These are phyloP conservation scores for Starmerella bombi DNA, from an alignment of 805 yeast genomes.

Conservation along the genomic window DNA sequence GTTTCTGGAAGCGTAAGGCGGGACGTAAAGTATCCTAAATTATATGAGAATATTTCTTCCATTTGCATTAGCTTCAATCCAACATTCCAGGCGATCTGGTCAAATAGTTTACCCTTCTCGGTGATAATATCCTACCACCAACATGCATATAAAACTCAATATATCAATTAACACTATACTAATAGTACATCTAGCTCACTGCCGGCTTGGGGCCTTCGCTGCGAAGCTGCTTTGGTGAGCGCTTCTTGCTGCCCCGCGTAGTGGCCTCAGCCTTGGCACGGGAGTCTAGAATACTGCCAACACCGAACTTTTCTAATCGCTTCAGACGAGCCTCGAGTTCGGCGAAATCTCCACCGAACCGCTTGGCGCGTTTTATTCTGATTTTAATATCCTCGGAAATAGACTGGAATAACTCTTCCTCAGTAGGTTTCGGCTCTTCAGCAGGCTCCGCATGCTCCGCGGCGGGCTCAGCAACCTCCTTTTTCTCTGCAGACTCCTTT, in stretches of 20 bases:
- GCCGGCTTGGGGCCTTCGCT: no score
- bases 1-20: constrained; percentile 17
- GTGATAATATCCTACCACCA: no score
- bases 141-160: no score
- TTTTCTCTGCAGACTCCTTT: constrained; percentile 1
- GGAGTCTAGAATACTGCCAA: constrained; percentile 29
- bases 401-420: constrained; percentile 57
- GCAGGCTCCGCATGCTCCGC: neutral
- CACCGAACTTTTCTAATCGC: constrained; percentile 76
- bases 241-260: constrained; percentile 4
- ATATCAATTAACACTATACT: no score
- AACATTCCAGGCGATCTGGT: no score
- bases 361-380: constrained; percentile 58
- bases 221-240: no score
- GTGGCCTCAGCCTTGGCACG: constrained; percentile 4
- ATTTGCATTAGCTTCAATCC: no score
- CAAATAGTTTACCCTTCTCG: no score
- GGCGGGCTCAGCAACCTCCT: constrained; percentile 7
- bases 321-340: constrained; percentile 48
- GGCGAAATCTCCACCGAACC: constrained; percentile 48
- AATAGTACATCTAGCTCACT: no score
- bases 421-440: constrained; percentile 31
- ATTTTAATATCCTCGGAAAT: constrained; percentile 56
- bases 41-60: no score
- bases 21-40: neutral